Evolutionary conservation across 179 eudicot genomes (phyloP), one percentile per base, ranked within the genome.

Genomic region (Amaranthus tricolor): DNA sequence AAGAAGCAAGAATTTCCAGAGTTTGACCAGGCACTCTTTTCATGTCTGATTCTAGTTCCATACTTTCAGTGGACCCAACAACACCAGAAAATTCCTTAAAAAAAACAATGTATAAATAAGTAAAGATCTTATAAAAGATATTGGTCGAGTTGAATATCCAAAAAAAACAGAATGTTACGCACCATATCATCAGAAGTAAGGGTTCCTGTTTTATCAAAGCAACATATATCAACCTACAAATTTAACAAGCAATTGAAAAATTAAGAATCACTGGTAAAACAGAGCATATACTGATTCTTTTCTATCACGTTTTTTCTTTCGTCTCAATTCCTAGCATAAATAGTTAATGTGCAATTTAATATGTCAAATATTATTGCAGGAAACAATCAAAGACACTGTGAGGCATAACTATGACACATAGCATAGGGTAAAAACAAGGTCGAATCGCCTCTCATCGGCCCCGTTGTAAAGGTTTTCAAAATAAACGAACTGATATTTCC

Each of bases 101-200:
- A 59, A 56, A 49, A 75, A 68, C 19, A 71, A 48, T 48, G 45
- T 56, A 15, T 19, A 44, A 5, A 20, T 52, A 45, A 69, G 9
- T 58, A 52, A 80, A 63, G 54, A 20, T 72, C 8, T 44, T 21
- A 43, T 19, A 4, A 31, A 50, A 56, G 57, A 17, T 54, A 62
- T 48, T 48, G 52, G 52, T 47, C 54, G 65, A 62, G 19, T 59
- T 47, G 43, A 79, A 48, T 40, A 19, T 13, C 44, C 54, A 75
- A 54, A 17, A 5, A 62, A 64, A 54, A 73, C 10, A 68, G 16
- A 80, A 62, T 31, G 45, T 10, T 43, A 56, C 89, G 64, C 81
- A 96, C 99, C 99, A 96, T 96, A 89, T 93, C 99, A 93, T 96
- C 99, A 71, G 98, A 96, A n/a, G 99, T 93, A 21, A 96, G 88